Evolutionary conservation across 306 rosid genomes (phyloP).

Genomic region (Dicorynia guianensis): DNA sequence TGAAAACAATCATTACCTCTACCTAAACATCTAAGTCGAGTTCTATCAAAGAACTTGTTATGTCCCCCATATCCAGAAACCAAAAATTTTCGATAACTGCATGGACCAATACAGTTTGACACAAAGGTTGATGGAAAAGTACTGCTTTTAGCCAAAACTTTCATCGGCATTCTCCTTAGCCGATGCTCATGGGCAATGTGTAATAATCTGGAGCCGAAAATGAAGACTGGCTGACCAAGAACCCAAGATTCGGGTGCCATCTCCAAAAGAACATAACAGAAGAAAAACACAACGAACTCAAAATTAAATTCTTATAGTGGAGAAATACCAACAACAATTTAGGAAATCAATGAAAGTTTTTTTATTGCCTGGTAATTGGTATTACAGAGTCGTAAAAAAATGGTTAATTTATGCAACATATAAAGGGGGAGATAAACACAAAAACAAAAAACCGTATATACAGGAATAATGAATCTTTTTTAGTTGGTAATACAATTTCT

Average conservation of each 20-base stretch:
- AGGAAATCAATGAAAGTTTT: neutral
- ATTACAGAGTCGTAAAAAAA: neutral
- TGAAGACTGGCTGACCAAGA: conserved; percentile 10
- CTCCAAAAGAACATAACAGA: neutral
- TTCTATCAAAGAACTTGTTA: conserved; percentile 30
- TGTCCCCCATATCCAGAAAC: neutral
- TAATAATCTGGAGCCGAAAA: neutral
- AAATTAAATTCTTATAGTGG: neutral
- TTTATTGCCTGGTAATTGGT: neutral
- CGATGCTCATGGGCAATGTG: neutral
- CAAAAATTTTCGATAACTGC: conserved; percentile 4
- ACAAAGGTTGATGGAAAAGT: neutral
- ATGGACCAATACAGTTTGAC: conserved; percentile 6
- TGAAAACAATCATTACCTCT: conserved; percentile 43
- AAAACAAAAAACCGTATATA: neutral
- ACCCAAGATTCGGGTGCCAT: conserved; percentile 21
- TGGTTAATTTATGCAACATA: neutral
- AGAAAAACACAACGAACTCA: neutral
- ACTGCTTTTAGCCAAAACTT: neutral
- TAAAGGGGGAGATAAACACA: neutral
- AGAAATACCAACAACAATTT: neutral
- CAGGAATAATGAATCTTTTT: neutral
- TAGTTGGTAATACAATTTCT: neutral
- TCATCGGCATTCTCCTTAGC: conserved; percentile 15
- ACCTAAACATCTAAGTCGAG: conserved; percentile 52